phyloP scores from a whole-genome alignment of 2,329 filamentous ascomycete species.

The Malbranchea cinnamomea region DNA sequence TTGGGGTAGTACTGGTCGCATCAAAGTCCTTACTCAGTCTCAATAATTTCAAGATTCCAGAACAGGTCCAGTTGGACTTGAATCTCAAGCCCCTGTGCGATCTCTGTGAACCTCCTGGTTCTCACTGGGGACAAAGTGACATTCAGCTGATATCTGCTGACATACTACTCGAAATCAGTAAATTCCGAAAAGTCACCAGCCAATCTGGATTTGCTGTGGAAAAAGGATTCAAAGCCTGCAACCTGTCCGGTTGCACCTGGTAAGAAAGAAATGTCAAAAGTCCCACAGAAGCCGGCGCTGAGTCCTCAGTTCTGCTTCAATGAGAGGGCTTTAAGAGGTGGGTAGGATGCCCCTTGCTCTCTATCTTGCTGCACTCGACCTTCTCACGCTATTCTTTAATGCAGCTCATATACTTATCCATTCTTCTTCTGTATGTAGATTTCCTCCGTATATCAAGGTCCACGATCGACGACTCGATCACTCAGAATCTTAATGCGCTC shows the following conservation, averaged over 20 bases:
- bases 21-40: too few relatives aligned
- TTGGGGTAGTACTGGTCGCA: too few relatives aligned
- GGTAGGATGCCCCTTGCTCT: constrained; percentile 11
- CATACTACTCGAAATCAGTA: too few relatives aligned
- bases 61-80: too few relatives aligned
- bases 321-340: constrained; percentile 53
- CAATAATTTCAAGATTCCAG: too few relatives aligned
- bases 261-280: constrained; percentile 24
- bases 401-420: constrained; percentile 2
- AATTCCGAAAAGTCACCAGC: too few relatives aligned
- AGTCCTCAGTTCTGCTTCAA: constrained; percentile 69
- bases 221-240: constrained; percentile 12
- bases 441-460: constrained; percentile 77
- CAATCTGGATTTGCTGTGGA: constrained; percentile 31
- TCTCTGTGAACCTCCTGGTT: too few relatives aligned
- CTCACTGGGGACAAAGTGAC: too few relatives aligned
- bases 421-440: constrained; percentile 38
- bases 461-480: constrained; percentile 83
- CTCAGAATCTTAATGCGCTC: constrained; percentile 82
- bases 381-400: constrained; percentile 8
- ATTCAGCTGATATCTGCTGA: constrained; percentile 3
- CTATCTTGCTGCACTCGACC: not conserved
- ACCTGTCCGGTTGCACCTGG: constrained; percentile 12
- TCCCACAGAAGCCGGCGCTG: constrained; percentile 37
- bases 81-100: too few relatives aligned